These are phyloP conservation scores for Cicer pinnatifidum DNA, from an alignment of 306 rosid species.

Conservation along the genomic window DNA sequence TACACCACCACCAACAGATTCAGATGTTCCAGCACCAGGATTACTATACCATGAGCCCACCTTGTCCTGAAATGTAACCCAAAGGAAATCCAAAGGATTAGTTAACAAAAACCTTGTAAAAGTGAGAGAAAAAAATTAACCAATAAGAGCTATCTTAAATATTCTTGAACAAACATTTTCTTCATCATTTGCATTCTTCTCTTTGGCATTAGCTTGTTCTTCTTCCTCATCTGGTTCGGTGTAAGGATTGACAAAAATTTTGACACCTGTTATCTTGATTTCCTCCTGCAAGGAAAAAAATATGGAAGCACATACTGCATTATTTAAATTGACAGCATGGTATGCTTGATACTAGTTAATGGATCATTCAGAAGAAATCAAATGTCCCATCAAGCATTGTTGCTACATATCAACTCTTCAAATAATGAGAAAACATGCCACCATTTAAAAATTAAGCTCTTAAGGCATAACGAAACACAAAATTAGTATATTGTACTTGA, in stretches of 20 bases:
- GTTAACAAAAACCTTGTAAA: constrained; percentile 13
- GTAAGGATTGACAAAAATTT: constrained; percentile 85
- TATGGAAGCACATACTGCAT: constrained; percentile 27
- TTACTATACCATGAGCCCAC: constrained; percentile 92
- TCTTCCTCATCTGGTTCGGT: constrained; percentile 90
- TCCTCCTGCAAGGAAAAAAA: constrained; percentile 72
- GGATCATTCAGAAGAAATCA: constrained; percentile 22
- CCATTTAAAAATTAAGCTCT: constrained; percentile 38
- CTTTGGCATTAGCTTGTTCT: constrained; percentile 64
- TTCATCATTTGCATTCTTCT: constrained; percentile 71
- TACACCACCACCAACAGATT: constrained; percentile 64
- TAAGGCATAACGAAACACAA: neutral
- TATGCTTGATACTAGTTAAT: constrained; percentile 20
- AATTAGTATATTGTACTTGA: neutral
- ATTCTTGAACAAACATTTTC: constrained; percentile 68
- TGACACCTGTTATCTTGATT: constrained; percentile 79
- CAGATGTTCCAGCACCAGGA: constrained; percentile 73
- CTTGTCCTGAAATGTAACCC: constrained; percentile 65
- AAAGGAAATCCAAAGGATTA: neutral
- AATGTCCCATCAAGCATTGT: constrained; percentile 30
- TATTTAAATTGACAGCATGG: constrained; percentile 16
- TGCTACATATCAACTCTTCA: constrained; percentile 39
- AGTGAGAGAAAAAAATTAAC: neutral
- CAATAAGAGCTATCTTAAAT: constrained; percentile 28
- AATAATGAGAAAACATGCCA: constrained; percentile 23